A percentile compares a stretch with the other conserved stretches of the same genome.
These are phyloP conservation scores for Vitellaria paradoxa DNA, from an alignment of 179 eudicot genomes.

Conservation along the genomic window DNA sequence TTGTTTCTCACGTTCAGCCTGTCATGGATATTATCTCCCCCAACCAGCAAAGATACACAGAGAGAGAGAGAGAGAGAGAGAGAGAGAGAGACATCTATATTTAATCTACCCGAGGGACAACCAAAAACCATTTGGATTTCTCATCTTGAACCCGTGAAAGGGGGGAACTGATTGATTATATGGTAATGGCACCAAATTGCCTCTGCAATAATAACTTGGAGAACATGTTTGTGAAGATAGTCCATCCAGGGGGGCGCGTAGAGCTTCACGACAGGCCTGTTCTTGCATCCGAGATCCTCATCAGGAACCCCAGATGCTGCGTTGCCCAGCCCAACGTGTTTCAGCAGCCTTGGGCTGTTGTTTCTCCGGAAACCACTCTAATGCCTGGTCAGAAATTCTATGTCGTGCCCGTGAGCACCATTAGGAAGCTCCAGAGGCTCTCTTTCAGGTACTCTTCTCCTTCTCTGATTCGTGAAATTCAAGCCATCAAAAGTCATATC, in stretches of 20 bases:
- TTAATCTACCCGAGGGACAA: background rate
- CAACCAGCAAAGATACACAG: background rate
- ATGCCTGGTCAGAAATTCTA: conserved; percentile 40
- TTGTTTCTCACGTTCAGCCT: background rate
- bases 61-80: background rate
- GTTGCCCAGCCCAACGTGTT: conserved; percentile 38
- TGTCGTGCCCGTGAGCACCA: conserved; percentile 31
- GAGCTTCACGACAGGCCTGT: conserved; percentile 44
- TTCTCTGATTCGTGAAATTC: background rate
- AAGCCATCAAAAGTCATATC: too few species aligned
- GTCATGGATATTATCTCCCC: background rate
- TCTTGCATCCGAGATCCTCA: conserved; percentile 35
- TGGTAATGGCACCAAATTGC: conserved; percentile 21
- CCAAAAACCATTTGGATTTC: background rate
- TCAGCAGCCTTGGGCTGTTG: conserved; percentile 41
- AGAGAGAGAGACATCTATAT: background rate
- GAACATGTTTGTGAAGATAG: conserved; percentile 34
- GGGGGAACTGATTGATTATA: too few species aligned
- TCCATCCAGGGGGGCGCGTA: conserved; percentile 41
- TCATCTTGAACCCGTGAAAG: background rate
- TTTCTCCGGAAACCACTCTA: conserved; percentile 32
- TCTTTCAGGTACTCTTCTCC: background rate
- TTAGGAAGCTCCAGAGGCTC: conserved; percentile 30
- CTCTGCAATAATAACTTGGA: conserved; percentile 28
- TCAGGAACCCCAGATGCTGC: conserved; percentile 32